Conservation (phyloP, 2,329 filamentous ascomycete species). For the Talaromyces sp. region DNA sequence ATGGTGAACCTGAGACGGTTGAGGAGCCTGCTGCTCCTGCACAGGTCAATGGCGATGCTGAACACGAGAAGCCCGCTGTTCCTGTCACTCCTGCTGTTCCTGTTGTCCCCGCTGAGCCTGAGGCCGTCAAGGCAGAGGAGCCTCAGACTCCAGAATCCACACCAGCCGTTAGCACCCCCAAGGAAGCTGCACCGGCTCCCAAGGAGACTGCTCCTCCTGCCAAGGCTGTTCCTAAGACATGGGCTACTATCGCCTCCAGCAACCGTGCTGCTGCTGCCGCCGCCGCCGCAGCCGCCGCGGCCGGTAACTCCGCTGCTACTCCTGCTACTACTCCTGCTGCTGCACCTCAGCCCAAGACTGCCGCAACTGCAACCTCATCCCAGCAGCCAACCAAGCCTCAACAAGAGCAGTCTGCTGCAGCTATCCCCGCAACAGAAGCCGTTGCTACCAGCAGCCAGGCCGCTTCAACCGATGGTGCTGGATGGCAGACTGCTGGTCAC, state of each 20-base stretch:
- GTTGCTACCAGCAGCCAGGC: constrained; percentile 70
- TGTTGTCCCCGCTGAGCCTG: constrained; percentile 37
- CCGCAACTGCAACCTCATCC: constrained; percentile 18
- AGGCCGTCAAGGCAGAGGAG: constrained; percentile 55
- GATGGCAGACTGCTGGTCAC: constrained; percentile 83
- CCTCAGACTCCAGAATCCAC: constrained; percentile 61
- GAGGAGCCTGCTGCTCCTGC: constrained; percentile 26
- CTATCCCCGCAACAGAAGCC: constrained; percentile 39
- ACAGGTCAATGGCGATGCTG: constrained; percentile 34
- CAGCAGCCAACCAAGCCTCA: constrained; percentile 25
- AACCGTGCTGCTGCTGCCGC: constrained; percentile 31
- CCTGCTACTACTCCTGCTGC: constrained; percentile 36
- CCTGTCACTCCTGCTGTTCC: constrained; percentile 24
- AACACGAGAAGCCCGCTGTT: constrained; percentile 23
- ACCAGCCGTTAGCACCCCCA: constrained; percentile 50
- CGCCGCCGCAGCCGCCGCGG: constrained; percentile 55
- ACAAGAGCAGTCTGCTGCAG: constrained; percentile 33
- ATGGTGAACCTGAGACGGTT: constrained; percentile 39
- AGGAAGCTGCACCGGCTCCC: constrained; percentile 42
- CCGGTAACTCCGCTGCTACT: constrained; percentile 34
- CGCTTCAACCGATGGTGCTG: constrained; percentile 61
- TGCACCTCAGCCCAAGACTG: constrained; percentile 30
- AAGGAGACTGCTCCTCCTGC: constrained; percentile 51
- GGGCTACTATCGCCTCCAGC: constrained; percentile 59
- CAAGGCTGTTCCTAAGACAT: constrained; percentile 60